Evolutionary conservation across 1,284 basidiomycete species (phyloP), one percentile per base, ranked within the genome.

Genomic region (Ganoderma multipileum): DNA sequence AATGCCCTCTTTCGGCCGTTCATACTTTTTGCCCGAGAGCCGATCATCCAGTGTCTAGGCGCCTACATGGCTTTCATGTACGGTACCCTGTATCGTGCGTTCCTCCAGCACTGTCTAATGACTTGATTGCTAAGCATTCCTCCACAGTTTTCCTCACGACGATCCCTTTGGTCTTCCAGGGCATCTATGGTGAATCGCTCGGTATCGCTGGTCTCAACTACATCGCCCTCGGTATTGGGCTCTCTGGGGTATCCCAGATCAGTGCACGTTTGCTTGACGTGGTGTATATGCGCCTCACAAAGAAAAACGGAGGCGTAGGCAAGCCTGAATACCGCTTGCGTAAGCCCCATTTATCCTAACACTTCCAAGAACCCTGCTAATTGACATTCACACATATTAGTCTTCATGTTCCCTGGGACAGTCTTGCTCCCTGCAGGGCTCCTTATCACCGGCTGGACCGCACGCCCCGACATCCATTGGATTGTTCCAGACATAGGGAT

Each of bases 361-460:
- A 3, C 16, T 1, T 23, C 1, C 33, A 12, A 7, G 14, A 30
- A 47, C 6, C 16, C 7, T 26, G 12, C 9, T 60, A 16, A 47
- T 55, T 60, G 16, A 55, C 38, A 12, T 26, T 26, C 47, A 20
- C 6, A 33, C 4, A 38, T 20, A 28, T n/a, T 52, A 90, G 90
- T 88, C 0, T 80, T 86, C 3, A 87, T 93, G 83, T 74, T 92
- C 30, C 83, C 87, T 0, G 89, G 88, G 0, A 84, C 85, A 0
- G 69, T 89, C 1, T 18, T 87, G 2, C 81, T 91, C 7, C 87
- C 89, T 0, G 77, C 85, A 0, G 92, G 92, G 0, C 77, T 93
- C 12, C 76, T 94, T n/a, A 78, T 93, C 9, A 79, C 86, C 0
- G 91, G 92, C 16, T 94, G 91, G 91, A 82, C 86, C 0, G 87